Base-by-base conservation (phyloP, 179 eudicot genomes). In the Beta macrorhiza region DNA sequence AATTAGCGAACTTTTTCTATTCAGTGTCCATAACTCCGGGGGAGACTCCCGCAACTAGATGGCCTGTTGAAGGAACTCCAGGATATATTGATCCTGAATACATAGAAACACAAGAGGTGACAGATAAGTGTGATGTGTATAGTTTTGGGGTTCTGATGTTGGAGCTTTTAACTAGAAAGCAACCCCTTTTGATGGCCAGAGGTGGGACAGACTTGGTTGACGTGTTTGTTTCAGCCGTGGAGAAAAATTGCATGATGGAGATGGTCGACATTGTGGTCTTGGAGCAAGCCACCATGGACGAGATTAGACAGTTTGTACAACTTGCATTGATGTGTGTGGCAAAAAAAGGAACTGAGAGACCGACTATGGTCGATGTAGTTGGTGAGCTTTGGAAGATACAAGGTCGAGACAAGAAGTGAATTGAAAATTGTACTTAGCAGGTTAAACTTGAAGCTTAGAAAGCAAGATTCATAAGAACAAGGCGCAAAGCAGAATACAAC, bases 111-210 rank as follows among this genome's bases (percentile, higher is more conserved):
- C 45, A 44, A 9, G 52, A 75, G 68, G 80, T 83, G 47, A 69
- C 83, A 32, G 83, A 75, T 20, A 83, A 83, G 45, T 83, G 83
- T 53, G 83, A 75, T 83, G 79, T 79, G 42, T 82, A 82, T n/a
- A 82, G 85, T 61, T 83, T 79, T 12, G 82, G 82, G 16, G 79
- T 83, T 73, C 10, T 83, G 45, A 11, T 78, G 82, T 47, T 83
- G 78, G 84, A 82, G 67, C 56, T 78, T 20, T 61, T 79, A 16
- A 83, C 79, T 5, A 51, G 76, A 32, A 67, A 10, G n/a, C 76
- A 79, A 7, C 85, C 82, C 0, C 6, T 19, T 57, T 12, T 32
- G 19, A 75, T 69, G 80, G 79, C 79, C 32, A 6, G 15, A n/a
- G 52, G 13, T 49, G 74, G 79, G 19, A 14, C 7, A 7, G 61